phyloP scores from a whole-genome alignment of 441 rosid species.

The Euphorbia celastroides region DNA sequence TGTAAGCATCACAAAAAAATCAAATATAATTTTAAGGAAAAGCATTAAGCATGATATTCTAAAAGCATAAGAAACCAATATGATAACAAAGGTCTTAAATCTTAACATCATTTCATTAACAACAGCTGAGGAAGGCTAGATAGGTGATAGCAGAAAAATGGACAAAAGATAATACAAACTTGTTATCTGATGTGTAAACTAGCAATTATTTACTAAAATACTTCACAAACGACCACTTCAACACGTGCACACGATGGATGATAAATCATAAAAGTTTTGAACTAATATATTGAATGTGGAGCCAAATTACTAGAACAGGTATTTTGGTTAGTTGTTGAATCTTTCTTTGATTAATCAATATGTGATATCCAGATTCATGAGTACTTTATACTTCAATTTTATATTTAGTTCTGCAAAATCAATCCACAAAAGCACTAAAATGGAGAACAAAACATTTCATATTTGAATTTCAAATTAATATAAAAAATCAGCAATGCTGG shows the following conservation, averaged over 20 bases:
- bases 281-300: neutral
- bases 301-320: neutral
- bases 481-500: neutral
- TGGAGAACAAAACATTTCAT: neutral
- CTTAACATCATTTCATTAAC: neutral
- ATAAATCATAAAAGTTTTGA: neutral
- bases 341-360: conserved; percentile 1
- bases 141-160: neutral
- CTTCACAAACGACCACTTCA: neutral
- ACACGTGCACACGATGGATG: neutral
- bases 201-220: neutral
- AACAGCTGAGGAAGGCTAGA: neutral
- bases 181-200: neutral
- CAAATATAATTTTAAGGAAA: neutral
- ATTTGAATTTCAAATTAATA: neutral
- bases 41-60: neutral
- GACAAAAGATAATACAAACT: neutral
- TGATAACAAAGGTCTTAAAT: neutral
- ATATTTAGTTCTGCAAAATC: neutral
- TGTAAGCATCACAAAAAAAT: neutral
- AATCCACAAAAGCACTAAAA: neutral
- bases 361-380: neutral
- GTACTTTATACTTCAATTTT: neutral
- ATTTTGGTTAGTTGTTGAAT: neutral
- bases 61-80: neutral